phyloP scores from a whole-genome alignment of 768 basidiomycete species.

The Psilocybe azurescens region DNA sequence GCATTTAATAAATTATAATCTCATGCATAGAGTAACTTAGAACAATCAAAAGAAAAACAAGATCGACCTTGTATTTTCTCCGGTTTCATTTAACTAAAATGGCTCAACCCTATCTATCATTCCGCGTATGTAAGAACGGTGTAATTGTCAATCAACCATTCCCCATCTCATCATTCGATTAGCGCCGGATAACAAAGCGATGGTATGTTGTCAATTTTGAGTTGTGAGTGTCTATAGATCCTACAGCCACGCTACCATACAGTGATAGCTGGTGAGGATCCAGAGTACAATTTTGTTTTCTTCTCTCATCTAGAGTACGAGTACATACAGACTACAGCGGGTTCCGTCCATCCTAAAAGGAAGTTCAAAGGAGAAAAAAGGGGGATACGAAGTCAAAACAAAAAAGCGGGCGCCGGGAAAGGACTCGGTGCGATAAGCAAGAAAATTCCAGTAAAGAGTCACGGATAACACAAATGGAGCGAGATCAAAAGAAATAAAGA shows the following conservation, averaged over 20 bases:
- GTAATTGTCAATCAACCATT: background rate
- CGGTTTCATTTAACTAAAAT: too few relatives aligned
- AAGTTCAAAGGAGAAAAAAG: background rate
- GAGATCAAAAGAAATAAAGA: background rate
- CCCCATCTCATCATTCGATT: background rate
- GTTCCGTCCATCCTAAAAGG: background rate
- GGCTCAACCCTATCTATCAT: background rate
- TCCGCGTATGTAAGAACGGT: background rate
- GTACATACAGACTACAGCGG: background rate
- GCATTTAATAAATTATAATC: too few relatives aligned
- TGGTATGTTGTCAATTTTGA: too few relatives aligned
- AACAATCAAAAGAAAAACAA: too few relatives aligned
- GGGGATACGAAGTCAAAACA: background rate
- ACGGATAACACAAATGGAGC: background rate
- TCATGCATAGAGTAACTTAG: too few relatives aligned
- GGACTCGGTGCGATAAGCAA: background rate
- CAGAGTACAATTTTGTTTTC: too few relatives aligned
- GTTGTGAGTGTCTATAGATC: too few relatives aligned
- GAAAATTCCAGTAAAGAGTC: background rate
- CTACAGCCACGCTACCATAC: too few relatives aligned
- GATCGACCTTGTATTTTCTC: too few relatives aligned
- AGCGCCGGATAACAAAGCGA: background rate
- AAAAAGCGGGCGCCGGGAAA: background rate
- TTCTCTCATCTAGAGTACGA: background rate
- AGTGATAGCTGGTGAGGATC: too few relatives aligned